These are phyloP conservation scores for Leptomonas pyrrhocoris DNA, from an alignment of 208 protist species.

Conservation along the genomic window DNA sequence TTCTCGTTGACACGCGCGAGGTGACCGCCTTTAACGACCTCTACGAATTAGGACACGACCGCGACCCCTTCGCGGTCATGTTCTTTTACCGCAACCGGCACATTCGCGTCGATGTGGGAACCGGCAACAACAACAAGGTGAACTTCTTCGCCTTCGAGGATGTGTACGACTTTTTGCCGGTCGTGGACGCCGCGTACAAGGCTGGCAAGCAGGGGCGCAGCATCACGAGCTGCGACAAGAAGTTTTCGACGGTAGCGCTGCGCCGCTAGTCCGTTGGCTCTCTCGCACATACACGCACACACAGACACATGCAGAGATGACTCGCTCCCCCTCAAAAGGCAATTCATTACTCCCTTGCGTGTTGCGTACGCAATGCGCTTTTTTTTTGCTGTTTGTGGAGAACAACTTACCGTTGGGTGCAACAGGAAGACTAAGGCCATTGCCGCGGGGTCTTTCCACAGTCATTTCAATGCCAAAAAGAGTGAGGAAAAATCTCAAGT, in stretches of 20 bases:
- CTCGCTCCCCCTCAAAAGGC: too few species aligned
- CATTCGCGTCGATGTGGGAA: slow-evolving; percentile 99
- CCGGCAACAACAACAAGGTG: slow-evolving; percentile 99
- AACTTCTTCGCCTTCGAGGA: slow-evolving; percentile 97
- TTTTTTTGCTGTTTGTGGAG: not conserved
- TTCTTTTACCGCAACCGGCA: slow-evolving; percentile 99
- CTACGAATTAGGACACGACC: slow-evolving; percentile 97
- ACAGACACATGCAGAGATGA: too few species aligned
- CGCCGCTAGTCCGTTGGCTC: slow-evolving; percentile 15
- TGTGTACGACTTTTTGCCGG: slow-evolving; percentile 97
- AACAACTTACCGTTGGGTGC: too few species aligned
- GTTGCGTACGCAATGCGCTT: too few species aligned
- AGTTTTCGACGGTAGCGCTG: slow-evolving; percentile 93
- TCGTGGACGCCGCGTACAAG: slow-evolving; percentile 97
- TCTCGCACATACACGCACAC: not conserved
- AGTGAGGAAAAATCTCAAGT: too few species aligned
- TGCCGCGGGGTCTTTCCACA: too few species aligned
- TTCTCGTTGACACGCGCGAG: slow-evolving; percentile 71
- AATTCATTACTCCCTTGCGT: too few species aligned
- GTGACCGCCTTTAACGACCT: slow-evolving; percentile 98
- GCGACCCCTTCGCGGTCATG: slow-evolving; percentile 98
- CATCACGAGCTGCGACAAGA: slow-evolving; percentile 96
- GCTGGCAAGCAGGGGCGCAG: slow-evolving; percentile 95
- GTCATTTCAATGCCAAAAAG: too few species aligned
- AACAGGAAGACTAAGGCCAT: too few species aligned